Conservation (phyloP, 805 yeast species). For the Phaffomyces antillensis region DNA sequence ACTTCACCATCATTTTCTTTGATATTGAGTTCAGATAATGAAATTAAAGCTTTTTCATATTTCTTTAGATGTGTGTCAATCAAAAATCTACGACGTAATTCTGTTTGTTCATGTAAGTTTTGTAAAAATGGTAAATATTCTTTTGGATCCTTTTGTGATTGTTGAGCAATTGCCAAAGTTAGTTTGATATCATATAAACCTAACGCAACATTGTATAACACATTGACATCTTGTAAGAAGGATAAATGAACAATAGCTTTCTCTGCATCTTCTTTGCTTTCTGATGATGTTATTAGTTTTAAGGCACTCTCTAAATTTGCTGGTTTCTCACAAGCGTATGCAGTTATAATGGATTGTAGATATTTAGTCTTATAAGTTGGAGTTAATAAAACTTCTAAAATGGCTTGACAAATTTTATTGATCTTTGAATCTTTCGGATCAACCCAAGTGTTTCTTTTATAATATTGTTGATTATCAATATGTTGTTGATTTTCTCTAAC, state of each 20-base stretch:
- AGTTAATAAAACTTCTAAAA: conserved; percentile 47
- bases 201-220: conserved; percentile 70
- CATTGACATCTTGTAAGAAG: conserved; percentile 83
- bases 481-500: conserved; percentile 25
- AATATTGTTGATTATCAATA: conserved; percentile 24
- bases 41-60: conserved; percentile 58
- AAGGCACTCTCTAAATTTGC: conserved; percentile 78
- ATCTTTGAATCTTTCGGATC: conserved; percentile 48
- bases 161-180: conserved; percentile 83
- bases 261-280: conserved; percentile 39
- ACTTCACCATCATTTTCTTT: conserved; percentile 22
- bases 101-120: conserved; percentile 59
- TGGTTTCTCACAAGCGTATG: conserved; percentile 87
- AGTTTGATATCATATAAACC: conserved; percentile 77
- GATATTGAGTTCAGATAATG: conserved; percentile 45
- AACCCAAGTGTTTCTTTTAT: conserved; percentile 30
- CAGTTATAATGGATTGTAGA: conserved; percentile 76
- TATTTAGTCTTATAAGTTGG: conserved; percentile 50
- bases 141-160: conserved; percentile 95
- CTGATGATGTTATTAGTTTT: conserved; percentile 46
- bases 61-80: conserved; percentile 76
- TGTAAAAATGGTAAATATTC: conserved; percentile 93
- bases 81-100: conserved; percentile 59
- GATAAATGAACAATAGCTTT: conserved; percentile 78
- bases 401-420: conserved; percentile 67